Base-by-base conservation (phyloP, 2,329 filamentous ascomycete genomes). In the Arthrobotrys sinensis region DNA sequence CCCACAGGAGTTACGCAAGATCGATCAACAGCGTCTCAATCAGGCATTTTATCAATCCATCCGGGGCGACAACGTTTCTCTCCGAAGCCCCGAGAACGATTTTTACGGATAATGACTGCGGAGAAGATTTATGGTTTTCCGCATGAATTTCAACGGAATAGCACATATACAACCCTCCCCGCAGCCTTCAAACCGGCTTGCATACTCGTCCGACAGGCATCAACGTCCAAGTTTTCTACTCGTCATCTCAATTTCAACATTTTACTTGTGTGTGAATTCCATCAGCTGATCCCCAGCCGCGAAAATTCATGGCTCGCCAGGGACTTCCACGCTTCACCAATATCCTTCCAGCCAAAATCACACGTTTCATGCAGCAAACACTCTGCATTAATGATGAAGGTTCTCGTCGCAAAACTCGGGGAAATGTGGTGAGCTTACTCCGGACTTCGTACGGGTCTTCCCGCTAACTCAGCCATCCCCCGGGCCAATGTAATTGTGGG, bases 251-350 rank as follows among this genome's bases (percentile, higher is more conserved):
- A 32, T 36, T 43, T 24, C 43, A 46, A 38, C 34, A 67, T 32
- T 52, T 36, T 36, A 50, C 57, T 48, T 40, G 60, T 64, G 69
- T 65, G 64, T 21, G 28, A 73, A 64, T 55, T 48, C 34, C 46
- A 65, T 57, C 69, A 73, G 69, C 69, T 73, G 69, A 73, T 60
- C 38, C 36, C 64, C 69, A 73, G 69, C 69, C 50, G 69, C 68
- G 68, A 65, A 45, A 53, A n/a, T 34, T 65, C 16, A 48, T 55
- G 68, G 40, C 52, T 48, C 11, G 53, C 40, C 45, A 72, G 48
- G 68, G 57, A 73, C 36, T 46, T 72, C 48, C 67, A 71, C 28
- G 28, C 60, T 72, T 32, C 48, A 14, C 40, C 43, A n/a, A 32
- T 28, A 45, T 62, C 38, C 38, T 50, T 63, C 19, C 19, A 16